These are phyloP conservation scores for Thraustochytrium sp. DNA, from an alignment of 352 stramenopile species.

Conservation along the genomic window DNA sequence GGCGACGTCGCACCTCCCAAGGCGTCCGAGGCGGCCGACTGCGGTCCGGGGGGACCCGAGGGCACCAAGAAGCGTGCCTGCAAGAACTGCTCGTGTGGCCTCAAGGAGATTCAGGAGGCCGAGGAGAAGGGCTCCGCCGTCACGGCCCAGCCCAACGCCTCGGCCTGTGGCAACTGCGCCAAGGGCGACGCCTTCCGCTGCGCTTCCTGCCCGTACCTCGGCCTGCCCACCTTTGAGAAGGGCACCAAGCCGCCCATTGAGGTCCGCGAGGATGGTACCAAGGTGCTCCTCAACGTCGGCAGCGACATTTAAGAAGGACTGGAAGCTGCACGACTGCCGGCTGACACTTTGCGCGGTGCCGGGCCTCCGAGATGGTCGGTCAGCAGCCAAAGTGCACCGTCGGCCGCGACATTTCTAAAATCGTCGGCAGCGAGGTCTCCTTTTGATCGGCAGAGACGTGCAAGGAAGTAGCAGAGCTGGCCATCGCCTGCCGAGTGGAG, in stretches of 20 bases:
- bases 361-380: no score
- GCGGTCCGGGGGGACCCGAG: conserved; percentile 67
- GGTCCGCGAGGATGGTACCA: conserved; percentile 22
- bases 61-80: conserved; percentile 81
- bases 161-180: conserved; percentile 74
- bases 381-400: no score
- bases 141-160: conserved; percentile 54
- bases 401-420: no score
- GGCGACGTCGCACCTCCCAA: conserved; percentile 65
- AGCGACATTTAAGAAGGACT: conserved; percentile 20
- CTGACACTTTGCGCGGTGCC: no score
- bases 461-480: no score
- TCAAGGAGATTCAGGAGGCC: conserved; percentile 56
- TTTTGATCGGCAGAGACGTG: no score
- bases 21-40: conserved; percentile 59
- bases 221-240: conserved; percentile 90
- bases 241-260: conserved; percentile 51
- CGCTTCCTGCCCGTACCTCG: conserved; percentile 88
- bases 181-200: conserved; percentile 96
- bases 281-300: conserved; percentile 46
- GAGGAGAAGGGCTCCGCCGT: conserved; percentile 46
- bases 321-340: no score
- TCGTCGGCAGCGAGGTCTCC: no score
- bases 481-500: no score
- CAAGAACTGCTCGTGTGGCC: conserved; percentile 93